Evolutionary conservation across 75 land plant genomes (phyloP), one percentile per base, ranked within the genome.

Genomic region (Pinus taeda): DNA sequence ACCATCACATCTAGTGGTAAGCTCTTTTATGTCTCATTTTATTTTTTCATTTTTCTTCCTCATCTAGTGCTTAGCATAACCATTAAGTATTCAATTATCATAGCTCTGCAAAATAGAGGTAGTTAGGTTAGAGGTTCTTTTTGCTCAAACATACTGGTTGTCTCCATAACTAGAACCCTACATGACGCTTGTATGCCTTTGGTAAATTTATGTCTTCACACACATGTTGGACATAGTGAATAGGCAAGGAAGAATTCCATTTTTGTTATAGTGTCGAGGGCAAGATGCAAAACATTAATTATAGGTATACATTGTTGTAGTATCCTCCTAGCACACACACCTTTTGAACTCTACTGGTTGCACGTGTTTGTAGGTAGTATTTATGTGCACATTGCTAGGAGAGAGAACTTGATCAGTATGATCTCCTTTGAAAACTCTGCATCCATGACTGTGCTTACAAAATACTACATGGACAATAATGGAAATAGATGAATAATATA

Each of bases 1-100:
- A 79, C 99, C 99, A 56, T 97, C 99, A 39, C 99, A 97, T 81
- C 99, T 98, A 49, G 98, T 97, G 93, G 99, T 97, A 88, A 66
- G 89, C 78, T 18, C 1, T 63, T 13, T 69, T 42, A 69, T n/a
- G n/a, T 42, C 53, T n/a, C 49, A 9, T 18, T 45, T 67, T n/a
- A 67, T 67, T 21, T 67, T n/a, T 67, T 39, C 29, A 4, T 45
- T 18, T 1, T 14, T 15, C 42, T 42, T 8, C 45, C n/a, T 69
- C 22, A 14, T 18, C 9, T 39, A 17, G 49, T 9, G 14, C 36
- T 65, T 65, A 37, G 6, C 8, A 65, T 5, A 69, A 69, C 8
- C 14, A 39, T 3, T 42, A 42, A 37, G 2, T 49, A 49, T 69
- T 69, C n/a, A 45, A 42, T 17, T 20, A 42, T 42, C 55, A 69